phyloP scores from a whole-genome alignment of 176 grass and related monocot species.

The Dactylis glomerata region DNA sequence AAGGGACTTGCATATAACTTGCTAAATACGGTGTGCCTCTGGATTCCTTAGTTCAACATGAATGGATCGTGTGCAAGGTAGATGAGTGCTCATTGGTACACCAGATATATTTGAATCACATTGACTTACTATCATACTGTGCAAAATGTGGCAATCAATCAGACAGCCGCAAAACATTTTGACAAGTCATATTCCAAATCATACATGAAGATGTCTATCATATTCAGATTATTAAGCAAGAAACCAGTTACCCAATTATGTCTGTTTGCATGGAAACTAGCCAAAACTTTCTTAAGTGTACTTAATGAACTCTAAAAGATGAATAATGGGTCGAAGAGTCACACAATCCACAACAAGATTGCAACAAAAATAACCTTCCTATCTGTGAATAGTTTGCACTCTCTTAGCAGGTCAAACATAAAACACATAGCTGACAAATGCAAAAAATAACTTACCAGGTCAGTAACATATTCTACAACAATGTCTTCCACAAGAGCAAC shows the following conservation, averaged over 20 bases:
- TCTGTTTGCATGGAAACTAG: background rate
- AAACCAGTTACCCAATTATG: background rate
- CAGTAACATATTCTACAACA: conserved; percentile 91
- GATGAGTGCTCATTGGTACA: background rate
- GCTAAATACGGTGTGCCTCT: background rate
- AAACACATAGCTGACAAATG: background rate
- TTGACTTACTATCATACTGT: background rate
- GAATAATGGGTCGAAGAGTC: background rate
- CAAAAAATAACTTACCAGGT: conserved; percentile 58
- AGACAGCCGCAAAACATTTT: background rate
- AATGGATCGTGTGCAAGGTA: background rate
- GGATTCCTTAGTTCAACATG: background rate
- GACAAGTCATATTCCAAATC: background rate
- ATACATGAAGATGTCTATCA: background rate
- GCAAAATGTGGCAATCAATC: background rate
- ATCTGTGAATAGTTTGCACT: background rate
- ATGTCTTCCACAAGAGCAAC: conserved; percentile 96
- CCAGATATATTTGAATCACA: background rate
- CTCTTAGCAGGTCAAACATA: background rate
- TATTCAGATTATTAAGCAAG: conserved; percentile 1
- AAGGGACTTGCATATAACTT: background rate
- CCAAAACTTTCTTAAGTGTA: background rate
- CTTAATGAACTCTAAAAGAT: background rate
- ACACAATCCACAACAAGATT: background rate
- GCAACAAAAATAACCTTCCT: background rate